Evolutionary conservation across 2,329 filamentous ascomycete species (phyloP).

Genomic region (Pseudocercospora fijiensis): DNA sequence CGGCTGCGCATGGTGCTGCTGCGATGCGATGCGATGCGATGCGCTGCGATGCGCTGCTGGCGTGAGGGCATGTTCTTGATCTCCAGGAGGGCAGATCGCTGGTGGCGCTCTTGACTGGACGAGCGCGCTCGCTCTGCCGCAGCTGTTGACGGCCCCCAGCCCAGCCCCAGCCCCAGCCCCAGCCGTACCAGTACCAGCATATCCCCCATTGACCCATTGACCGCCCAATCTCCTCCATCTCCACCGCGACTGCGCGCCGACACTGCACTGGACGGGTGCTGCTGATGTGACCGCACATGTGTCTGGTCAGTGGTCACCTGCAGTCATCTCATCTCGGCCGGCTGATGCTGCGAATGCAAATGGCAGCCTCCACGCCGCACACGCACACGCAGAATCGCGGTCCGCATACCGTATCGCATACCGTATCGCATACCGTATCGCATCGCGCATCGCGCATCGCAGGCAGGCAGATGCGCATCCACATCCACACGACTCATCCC

Average conservation of each 20-base stretch:
- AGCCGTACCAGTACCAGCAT: conserved; percentile 1
- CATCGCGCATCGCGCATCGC: not conserved
- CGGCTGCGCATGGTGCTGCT: too few relatives aligned
- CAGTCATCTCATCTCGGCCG: not conserved
- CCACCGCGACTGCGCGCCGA: conserved; percentile 1
- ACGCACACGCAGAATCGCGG: not conserved
- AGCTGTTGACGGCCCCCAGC: conserved; percentile 1
- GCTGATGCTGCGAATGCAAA: not conserved
- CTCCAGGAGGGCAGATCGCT: not conserved
- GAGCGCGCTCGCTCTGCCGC: not conserved
- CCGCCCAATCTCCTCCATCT: not conserved
- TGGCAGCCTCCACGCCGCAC: not conserved
- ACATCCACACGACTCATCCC: not conserved
- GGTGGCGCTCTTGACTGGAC: not conserved
- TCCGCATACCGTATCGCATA: too few relatives aligned
- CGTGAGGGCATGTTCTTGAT: not conserved
- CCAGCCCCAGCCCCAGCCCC: not conserved
- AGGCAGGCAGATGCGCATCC: not conserved
- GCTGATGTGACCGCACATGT: not conserved
- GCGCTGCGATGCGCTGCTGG: not conserved
- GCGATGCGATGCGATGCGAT: not conserved
- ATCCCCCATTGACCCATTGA: conserved; percentile 5
- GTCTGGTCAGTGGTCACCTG: not conserved
- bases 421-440: too few relatives aligned
- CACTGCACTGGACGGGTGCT: not conserved